Conservation (phyloP, 2,329 filamentous ascomycete species). For the Pseudogymnoascus sp. region DNA sequence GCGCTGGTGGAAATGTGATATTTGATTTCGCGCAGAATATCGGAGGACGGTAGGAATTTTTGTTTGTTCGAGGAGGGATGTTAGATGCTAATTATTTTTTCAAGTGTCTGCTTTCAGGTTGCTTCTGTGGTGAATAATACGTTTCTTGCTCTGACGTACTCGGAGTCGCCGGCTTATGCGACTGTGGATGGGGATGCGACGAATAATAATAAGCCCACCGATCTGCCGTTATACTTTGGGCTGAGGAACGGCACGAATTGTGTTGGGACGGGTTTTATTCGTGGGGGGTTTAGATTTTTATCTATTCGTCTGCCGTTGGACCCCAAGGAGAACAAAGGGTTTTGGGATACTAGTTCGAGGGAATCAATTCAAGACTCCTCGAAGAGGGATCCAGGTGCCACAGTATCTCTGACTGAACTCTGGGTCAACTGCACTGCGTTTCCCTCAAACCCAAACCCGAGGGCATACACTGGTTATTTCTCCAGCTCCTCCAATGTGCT, state of each 20-base stretch:
- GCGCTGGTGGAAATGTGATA: slow-evolving; percentile 31
- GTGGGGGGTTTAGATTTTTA: slow-evolving; percentile 36
- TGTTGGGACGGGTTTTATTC: slow-evolving; percentile 29
- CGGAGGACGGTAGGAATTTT: slow-evolving; percentile 30
- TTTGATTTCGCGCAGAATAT: slow-evolving; percentile 37
- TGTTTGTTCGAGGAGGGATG: not conserved
- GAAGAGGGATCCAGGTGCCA: slow-evolving; percentile 8
- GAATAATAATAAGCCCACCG: slow-evolving; percentile 26
- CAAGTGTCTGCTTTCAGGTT: slow-evolving; percentile 32
- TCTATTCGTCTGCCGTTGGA: slow-evolving; percentile 30
- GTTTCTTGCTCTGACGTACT: slow-evolving; percentile 30
- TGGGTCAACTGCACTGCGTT: slow-evolving; percentile 37
- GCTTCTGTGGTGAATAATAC: slow-evolving; percentile 25
- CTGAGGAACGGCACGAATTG: slow-evolving; percentile 30
- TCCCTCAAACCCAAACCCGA: slow-evolving; percentile 40
- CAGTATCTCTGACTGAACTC: slow-evolving; percentile 29
- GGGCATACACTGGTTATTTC: slow-evolving; percentile 49
- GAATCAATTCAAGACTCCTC: slow-evolving; percentile 9
- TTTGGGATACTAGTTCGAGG: slow-evolving; percentile 19
- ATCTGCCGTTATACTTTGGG: slow-evolving; percentile 28
- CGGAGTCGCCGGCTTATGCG: slow-evolving; percentile 32
- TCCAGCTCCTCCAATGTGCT: slow-evolving; percentile 41
- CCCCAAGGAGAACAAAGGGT: slow-evolving; percentile 17
- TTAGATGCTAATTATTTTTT: not conserved
- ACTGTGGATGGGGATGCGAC: slow-evolving; percentile 31